Evolutionary conservation across 352 stramenopile genomes (phyloP).

Genomic region (Achlya hypogyna): DNA sequence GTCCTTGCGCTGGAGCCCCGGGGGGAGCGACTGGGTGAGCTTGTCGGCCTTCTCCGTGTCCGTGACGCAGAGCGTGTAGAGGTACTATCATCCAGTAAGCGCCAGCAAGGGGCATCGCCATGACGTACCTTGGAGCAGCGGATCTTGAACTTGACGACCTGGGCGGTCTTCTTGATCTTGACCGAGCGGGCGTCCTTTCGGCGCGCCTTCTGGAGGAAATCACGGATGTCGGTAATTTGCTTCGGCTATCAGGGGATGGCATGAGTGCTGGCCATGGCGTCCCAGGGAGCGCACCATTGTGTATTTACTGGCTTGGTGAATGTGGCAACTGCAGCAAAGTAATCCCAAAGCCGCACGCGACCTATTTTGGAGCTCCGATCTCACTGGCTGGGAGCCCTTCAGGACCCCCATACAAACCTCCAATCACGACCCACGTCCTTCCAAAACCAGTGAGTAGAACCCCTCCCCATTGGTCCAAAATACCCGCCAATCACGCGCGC

Average conservation of each 20-base stretch:
- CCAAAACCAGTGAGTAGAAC: constrained; percentile 8
- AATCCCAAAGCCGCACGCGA: background rate
- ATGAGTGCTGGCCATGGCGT: background rate
- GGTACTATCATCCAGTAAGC: constrained; percentile 48
- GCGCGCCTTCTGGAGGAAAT: constrained; percentile 98
- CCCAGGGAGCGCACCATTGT: constrained; percentile 7
- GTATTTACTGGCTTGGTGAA: constrained; percentile 14
- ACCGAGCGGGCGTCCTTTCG: constrained; percentile 97
- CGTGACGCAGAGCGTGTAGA: constrained; percentile 98
- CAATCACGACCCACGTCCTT: background rate
- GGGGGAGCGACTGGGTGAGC: constrained; percentile 97
- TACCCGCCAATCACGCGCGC: background rate
- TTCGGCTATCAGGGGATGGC: constrained; percentile 78
- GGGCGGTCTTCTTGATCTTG: constrained; percentile 98
- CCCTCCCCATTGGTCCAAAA: background rate
- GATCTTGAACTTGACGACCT: constrained; percentile 99
- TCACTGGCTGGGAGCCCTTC: constrained; percentile 14
- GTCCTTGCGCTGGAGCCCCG: constrained; percentile 91
- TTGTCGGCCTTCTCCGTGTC: constrained; percentile 99
- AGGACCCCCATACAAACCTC: background rate
- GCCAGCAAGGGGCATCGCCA: background rate
- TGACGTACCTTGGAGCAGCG: constrained; percentile 89
- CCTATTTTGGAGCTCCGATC: too few species aligned
- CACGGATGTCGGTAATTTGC: constrained; percentile 98
- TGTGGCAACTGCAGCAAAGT: constrained; percentile 20